Evolutionary conservation across 1,284 basidiomycete genomes (phyloP).

Genomic region (Cutaneotrichosporon mucoides): DNA sequence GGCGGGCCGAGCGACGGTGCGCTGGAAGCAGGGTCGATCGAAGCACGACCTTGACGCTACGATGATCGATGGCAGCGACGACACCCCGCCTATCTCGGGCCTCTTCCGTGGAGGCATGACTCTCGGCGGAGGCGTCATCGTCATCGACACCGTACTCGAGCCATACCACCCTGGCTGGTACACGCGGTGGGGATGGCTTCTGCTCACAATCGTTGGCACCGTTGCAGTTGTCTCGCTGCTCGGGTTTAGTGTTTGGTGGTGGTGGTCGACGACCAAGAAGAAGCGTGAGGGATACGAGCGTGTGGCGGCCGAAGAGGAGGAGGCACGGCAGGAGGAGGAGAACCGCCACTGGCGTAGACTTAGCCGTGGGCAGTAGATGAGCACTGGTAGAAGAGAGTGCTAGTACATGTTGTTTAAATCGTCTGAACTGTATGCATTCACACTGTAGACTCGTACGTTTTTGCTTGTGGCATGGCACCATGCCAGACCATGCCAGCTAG

Average conservation of each 20-base stretch:
- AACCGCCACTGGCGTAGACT: slow-evolving; percentile 14
- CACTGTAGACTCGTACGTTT: no score
- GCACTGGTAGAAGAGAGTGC: neutral
- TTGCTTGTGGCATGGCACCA: no score
- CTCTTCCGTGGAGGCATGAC: slow-evolving; percentile 46
- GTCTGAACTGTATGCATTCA: neutral
- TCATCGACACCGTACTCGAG: slow-evolving; percentile 74
- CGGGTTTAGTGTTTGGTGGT: slow-evolving; percentile 62
- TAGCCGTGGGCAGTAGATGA: slow-evolving; percentile 4
- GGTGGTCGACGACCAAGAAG: slow-evolving; percentile 22
- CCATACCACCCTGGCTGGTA: slow-evolving; percentile 86
- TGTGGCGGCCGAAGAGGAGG: slow-evolving; percentile 8
- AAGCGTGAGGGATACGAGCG: slow-evolving; percentile 16
- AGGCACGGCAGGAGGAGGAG: slow-evolving; percentile 11
- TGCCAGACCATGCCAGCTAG: no score
- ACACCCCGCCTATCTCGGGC: slow-evolving; percentile 11
- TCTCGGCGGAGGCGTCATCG: slow-evolving; percentile 72
- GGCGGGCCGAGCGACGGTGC: slow-evolving; percentile 73
- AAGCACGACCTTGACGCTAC: no score
- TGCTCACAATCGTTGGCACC: slow-evolving; percentile 52
- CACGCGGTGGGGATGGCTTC: slow-evolving; percentile 51
- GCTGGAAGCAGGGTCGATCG: slow-evolving; percentile 30
- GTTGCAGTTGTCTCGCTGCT: slow-evolving; percentile 59
- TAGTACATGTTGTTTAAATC: neutral
- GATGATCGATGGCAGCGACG: neutral